phyloP scores from a whole-genome alignment of 2,329 filamentous ascomycete genomes.

The Aureobasidium sp. region DNA sequence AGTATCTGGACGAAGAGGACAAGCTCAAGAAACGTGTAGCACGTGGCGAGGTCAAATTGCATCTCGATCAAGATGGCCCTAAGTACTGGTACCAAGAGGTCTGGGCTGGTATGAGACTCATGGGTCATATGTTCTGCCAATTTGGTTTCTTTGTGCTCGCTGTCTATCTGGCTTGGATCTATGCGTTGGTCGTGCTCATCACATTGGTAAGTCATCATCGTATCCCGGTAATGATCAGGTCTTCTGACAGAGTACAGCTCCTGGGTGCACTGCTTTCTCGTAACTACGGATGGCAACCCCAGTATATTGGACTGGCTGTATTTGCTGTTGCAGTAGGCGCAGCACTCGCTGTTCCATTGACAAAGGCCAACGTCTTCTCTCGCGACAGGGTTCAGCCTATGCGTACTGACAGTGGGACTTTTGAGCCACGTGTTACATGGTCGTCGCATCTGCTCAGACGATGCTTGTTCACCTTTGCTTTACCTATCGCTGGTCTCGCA shows the following conservation, averaged over 20 bases:
- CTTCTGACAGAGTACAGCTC: conserved; percentile 32
- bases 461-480: conserved; percentile 55
- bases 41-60: conserved; percentile 68
- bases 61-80: conserved; percentile 62
- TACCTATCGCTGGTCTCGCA: conserved; percentile 58
- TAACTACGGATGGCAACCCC: conserved; percentile 56
- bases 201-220: conserved; percentile 48
- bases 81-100: conserved; percentile 72
- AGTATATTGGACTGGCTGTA: conserved; percentile 59
- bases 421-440: conserved; percentile 57
- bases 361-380: conserved; percentile 62
- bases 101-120: conserved; percentile 59
- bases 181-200: conserved; percentile 65
- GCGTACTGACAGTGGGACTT: conserved; percentile 58
- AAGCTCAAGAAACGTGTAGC: conserved; percentile 49
- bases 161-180: conserved; percentile 70
- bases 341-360: conserved; percentile 61
- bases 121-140: conserved; percentile 62
- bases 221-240: neutral
- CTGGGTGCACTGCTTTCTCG: conserved; percentile 64
- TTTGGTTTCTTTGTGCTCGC: conserved; percentile 65
- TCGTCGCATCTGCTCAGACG: conserved; percentile 65
- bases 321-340: conserved; percentile 60
- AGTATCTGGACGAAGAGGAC: conserved; percentile 47
- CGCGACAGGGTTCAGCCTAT: conserved; percentile 52